These are phyloP conservation scores for Linum lewisii DNA, from an alignment of 345 rosid genomes.

Conservation along the genomic window DNA sequence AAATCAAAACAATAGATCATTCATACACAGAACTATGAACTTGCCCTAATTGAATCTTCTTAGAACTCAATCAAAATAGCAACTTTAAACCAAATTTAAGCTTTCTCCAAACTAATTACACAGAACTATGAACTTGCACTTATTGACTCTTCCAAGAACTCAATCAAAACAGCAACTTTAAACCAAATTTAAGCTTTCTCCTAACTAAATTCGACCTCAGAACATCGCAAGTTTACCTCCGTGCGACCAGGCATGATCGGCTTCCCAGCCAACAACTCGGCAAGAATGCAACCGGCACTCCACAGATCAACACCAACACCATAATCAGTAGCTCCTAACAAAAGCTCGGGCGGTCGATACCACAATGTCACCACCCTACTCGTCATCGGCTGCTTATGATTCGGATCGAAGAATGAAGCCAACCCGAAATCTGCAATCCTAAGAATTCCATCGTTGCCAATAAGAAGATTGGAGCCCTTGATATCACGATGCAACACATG, in stretches of 20 bases:
- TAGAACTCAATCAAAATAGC: too few relatives aligned
- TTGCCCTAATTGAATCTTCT: neutral
- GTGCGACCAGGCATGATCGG: slow-evolving; percentile 31
- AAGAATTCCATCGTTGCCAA: slow-evolving; percentile 26
- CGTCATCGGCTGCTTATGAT: slow-evolving; percentile 29
- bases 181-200: too few relatives aligned
- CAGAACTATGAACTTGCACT: neutral
- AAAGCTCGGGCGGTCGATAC: slow-evolving; percentile 28
- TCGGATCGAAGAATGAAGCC: slow-evolving; percentile 27
- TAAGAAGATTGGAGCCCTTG: slow-evolving; percentile 28
- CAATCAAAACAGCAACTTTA: too few relatives aligned
- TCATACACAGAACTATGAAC: neutral
- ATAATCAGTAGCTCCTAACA: slow-evolving; percentile 26
- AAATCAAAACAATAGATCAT: too few relatives aligned
- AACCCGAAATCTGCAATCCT: slow-evolving; percentile 27
- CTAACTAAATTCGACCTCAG: too few relatives aligned
- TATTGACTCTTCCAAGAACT: neutral
- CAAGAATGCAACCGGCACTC: slow-evolving; percentile 35
- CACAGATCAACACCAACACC: slow-evolving; percentile 28
- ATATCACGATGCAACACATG: slow-evolving; percentile 25
- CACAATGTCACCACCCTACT: slow-evolving; percentile 28
- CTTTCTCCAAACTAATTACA: too few relatives aligned
- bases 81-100: too few relatives aligned
- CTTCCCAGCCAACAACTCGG: slow-evolving; percentile 24
- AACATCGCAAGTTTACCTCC: slow-evolving; percentile 13